Percentiles rank a stretch among this genome's conserved stretches.
These are phyloP conservation scores for Gonapodya prolifera DNA, from an alignment of 192 early-diverging fungal genomes.

Conservation along the genomic window DNA sequence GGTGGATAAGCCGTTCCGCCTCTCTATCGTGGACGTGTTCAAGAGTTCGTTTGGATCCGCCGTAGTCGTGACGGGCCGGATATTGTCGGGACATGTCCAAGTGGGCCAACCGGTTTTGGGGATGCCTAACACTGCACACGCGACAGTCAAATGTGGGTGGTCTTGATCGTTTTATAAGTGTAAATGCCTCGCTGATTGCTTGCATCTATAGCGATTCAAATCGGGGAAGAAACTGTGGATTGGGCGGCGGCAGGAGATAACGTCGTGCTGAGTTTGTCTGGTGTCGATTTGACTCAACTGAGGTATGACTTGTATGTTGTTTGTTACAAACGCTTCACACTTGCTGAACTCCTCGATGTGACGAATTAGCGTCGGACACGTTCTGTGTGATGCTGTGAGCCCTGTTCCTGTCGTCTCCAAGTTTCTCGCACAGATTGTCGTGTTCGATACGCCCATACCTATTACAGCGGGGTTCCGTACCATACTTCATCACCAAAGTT, in stretches of 20 bases:
- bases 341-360: constrained; percentile 9
- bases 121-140: constrained; percentile 68
- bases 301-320: constrained; percentile 23
- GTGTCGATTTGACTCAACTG: constrained; percentile 60
- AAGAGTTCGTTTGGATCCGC: constrained; percentile 62
- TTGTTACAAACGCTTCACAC: constrained; percentile 23
- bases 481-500: too few relatives aligned
- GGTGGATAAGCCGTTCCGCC: constrained; percentile 69
- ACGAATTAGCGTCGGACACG: constrained; percentile 45
- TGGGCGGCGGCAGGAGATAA: constrained; percentile 96
- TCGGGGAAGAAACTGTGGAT: constrained; percentile 50
- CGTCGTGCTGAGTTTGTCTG: constrained; percentile 58
- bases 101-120: constrained; percentile 68
- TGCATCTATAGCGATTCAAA: constrained; percentile 51
- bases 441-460: constrained; percentile 85
- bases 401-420: constrained; percentile 66
- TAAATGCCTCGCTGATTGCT: constrained; percentile 10
- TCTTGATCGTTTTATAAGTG: background rate
- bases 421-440: constrained; percentile 77
- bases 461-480: constrained; percentile 84
- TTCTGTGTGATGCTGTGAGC: constrained; percentile 55
- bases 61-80: constrained; percentile 64
- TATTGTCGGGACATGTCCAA: constrained; percentile 80
- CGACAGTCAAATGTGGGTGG: constrained; percentile 55
- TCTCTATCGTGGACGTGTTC: constrained; percentile 81